A percentile compares a stretch with the other conserved stretches of the same genome.
Conservation (phyloP, 768 basidiomycete species). For the Tephrocybe rancida region DNA sequence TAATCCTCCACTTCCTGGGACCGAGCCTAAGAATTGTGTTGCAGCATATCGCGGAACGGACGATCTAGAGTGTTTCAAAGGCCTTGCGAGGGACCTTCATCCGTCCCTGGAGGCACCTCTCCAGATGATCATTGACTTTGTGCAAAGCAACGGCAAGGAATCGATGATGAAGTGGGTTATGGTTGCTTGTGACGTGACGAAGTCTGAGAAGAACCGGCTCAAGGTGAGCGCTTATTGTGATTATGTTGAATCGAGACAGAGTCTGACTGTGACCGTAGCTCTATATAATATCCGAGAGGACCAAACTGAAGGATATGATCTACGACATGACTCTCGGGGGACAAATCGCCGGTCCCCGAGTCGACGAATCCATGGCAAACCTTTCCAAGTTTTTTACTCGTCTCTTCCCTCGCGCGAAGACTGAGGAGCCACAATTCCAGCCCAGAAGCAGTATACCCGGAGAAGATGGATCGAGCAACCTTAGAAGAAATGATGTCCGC, state of each 20-base stretch:
- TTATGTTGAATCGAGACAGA: not conserved
- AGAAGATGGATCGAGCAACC: not conserved
- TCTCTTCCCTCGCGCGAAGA: conserved; percentile 16
- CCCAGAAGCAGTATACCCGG: conserved; percentile 8
- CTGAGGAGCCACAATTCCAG: conserved; percentile 5
- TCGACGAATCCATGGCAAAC: conserved; percentile 13
- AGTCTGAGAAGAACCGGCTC: too few relatives aligned
- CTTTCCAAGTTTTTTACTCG: conserved; percentile 14
- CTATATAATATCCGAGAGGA: conserved; percentile 12
- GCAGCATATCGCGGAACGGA: conserved; percentile 12
- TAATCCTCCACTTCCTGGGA: conserved; percentile 4
- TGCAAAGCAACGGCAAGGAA: conserved; percentile 11
- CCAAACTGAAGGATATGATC: conserved; percentile 16
- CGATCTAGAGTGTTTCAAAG: conserved; percentile 10
- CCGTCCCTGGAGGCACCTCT: conserved; percentile 7
- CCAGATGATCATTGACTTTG: conserved; percentile 8
- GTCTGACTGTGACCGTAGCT: not conserved
- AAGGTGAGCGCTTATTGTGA: conserved; percentile 8
- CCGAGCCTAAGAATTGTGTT: conserved; percentile 9
- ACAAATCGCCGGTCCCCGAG: conserved; percentile 10
- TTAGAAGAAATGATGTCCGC: not conserved
- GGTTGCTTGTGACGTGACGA: conserved; percentile 14
- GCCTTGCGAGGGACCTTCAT: too few relatives aligned
- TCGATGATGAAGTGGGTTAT: conserved; percentile 12
- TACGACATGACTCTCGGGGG: too few relatives aligned